phyloP scores from a whole-genome alignment of 768 basidiomycete species.

The Auriscalpium microsporum region DNA sequence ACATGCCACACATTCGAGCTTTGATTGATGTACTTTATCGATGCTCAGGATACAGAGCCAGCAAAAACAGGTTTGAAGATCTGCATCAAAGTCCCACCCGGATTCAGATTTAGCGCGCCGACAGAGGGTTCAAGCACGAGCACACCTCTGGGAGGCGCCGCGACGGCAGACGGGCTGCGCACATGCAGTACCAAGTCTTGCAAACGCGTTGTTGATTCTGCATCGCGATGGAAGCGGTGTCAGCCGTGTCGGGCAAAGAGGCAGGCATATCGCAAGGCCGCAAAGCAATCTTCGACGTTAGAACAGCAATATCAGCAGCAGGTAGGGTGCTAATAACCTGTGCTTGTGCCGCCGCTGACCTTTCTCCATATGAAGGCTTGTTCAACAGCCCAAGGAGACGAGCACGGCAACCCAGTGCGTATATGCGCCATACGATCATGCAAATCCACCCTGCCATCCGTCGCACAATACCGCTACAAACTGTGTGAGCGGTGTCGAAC shows the following conservation, averaged over 20 bases:
- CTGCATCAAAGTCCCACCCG: not conserved
- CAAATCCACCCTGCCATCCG: not conserved
- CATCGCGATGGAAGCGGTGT: not conserved
- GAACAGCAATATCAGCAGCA: no score
- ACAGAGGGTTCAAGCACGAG: no score
- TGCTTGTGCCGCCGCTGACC: no score
- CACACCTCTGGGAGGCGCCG: no score
- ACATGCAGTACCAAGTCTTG: not conserved
- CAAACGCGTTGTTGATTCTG: not conserved
- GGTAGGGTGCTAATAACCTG: no score
- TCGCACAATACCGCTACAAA: not conserved
- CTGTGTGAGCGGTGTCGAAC: not conserved
- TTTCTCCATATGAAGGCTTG: no score
- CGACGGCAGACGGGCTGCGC: no score
- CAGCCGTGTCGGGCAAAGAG: not conserved
- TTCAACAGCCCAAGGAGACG: no score
- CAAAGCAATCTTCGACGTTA: no score
- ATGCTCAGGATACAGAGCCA: not conserved
- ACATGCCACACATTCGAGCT: not conserved
- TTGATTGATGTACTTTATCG: not conserved
- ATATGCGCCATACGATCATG: not conserved
- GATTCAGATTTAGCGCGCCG: not conserved
- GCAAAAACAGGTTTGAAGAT: not conserved
- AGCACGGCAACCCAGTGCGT: not conserved
- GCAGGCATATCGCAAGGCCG: not conserved